A percentile compares a stretch with the other conserved stretches of the same genome.
Evolutionary conservation across 2,329 filamentous ascomycete species (phyloP).

Genomic region (Cladobotryum protrusum): DNA sequence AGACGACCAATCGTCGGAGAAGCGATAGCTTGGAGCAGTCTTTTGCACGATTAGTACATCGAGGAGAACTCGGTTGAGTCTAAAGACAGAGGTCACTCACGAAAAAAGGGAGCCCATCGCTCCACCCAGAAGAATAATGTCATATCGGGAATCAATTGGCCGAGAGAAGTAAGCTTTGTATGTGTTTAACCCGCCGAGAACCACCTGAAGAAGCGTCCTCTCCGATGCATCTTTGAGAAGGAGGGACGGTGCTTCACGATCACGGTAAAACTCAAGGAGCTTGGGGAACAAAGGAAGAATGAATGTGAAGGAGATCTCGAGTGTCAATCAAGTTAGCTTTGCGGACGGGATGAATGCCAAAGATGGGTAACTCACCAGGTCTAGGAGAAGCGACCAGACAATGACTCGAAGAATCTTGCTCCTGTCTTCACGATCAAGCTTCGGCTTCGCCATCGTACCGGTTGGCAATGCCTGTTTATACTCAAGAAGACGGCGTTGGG

Average conservation of each 20-base stretch:
- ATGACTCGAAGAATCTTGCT: constrained; percentile 83
- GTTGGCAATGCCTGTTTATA: too few species aligned
- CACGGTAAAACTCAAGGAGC: constrained; percentile 92
- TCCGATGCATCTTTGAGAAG: constrained; percentile 38
- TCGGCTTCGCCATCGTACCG: constrained; percentile 29
- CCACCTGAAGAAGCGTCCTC: constrained; percentile 64
- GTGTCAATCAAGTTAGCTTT: not conserved
- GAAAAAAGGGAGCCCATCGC: constrained; percentile 89
- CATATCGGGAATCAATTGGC: constrained; percentile 92
- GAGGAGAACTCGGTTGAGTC: not conserved
- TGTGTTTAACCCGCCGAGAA: constrained; percentile 78
- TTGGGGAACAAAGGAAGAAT: constrained; percentile 95
- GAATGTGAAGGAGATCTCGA: constrained; percentile 93
- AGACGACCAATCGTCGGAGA: constrained; percentile 86
- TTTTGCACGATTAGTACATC: constrained; percentile 26
- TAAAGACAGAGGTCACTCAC: constrained; percentile 28
- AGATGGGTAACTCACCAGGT: constrained; percentile 56
- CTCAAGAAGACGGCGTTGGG: too few species aligned
- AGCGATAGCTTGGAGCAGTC: constrained; percentile 82
- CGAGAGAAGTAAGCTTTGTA: constrained; percentile 92
- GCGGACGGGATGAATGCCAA: not conserved
- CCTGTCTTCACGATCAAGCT: constrained; percentile 31
- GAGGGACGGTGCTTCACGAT: constrained; percentile 60
- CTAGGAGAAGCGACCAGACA: constrained; percentile 81
- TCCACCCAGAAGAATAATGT: constrained; percentile 91